phyloP scores from a whole-genome alignment of 106 monocot species.

The Amphibolis antarctica region DNA sequence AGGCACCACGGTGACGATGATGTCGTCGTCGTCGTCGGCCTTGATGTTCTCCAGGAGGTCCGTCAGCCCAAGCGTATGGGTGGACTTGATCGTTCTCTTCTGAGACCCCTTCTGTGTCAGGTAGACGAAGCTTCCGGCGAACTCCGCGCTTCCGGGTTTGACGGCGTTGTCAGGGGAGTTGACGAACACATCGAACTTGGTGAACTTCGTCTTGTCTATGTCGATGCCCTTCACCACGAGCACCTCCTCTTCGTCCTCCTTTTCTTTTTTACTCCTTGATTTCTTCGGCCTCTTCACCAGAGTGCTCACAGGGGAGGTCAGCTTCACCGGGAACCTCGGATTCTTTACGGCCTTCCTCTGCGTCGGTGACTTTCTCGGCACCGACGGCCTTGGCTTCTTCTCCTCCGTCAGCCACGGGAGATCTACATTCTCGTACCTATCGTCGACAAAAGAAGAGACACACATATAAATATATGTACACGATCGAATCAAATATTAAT shows the following conservation, averaged over 20 bases:
- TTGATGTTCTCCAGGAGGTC: constrained; percentile 13
- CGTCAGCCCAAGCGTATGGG: constrained; percentile 6
- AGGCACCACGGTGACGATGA: constrained; percentile 12
- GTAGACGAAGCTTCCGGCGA: constrained; percentile 46
- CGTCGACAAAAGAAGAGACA: too few species aligned
- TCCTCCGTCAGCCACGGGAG: constrained; percentile 8
- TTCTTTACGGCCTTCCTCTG: neutral
- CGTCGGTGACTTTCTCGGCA: neutral
- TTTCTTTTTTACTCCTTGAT: constrained; percentile 2
- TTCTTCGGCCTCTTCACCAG: constrained; percentile 6
- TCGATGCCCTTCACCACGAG: constrained; percentile 22
- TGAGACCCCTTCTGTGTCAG: constrained; percentile 23
- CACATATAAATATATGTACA: neutral
- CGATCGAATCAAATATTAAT: neutral
- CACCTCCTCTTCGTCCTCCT: constrained; percentile 14
- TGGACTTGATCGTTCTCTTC: constrained; percentile 3
- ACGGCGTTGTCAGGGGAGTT: constrained; percentile 2
- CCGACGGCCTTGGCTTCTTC: constrained; percentile 1
- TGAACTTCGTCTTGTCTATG: neutral
- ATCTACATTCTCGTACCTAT: constrained; percentile 4
- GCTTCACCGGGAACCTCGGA: constrained; percentile 15
- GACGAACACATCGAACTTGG: constrained; percentile 23
- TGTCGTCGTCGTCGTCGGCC: constrained; percentile 9
- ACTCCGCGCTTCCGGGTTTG: constrained; percentile 21
- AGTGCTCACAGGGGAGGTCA: constrained; percentile 4